These are phyloP conservation scores for Phymatotrichopsis omnivora DNA, from an alignment of 2,329 filamentous ascomycete genomes.

Conservation along the genomic window DNA sequence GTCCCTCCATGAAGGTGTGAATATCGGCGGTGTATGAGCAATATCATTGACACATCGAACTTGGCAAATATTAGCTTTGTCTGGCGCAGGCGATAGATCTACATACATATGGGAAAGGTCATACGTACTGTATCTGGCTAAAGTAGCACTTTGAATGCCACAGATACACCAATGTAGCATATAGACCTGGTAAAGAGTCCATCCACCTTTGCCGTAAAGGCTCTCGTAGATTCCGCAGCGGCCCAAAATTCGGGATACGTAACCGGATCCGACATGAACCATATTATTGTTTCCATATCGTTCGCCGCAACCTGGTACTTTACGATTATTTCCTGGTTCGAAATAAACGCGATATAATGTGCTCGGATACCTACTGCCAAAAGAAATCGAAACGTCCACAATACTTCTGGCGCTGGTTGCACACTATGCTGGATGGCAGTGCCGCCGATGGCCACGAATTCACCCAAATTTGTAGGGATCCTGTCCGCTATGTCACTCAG, in stretches of 20 bases:
- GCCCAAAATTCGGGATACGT: conserved; percentile 8
- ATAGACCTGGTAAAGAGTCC: conserved; percentile 1
- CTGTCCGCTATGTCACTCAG: conserved; percentile 23
- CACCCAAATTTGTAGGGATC: conserved; percentile 27
- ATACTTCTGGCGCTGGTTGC: conserved; percentile 12
- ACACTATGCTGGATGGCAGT: conserved; percentile 14
- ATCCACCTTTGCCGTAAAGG: conserved; percentile 1
- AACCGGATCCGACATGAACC: not conserved
- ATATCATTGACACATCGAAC: not conserved
- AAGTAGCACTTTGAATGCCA: not conserved
- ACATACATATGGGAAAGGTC: no score
- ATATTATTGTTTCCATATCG: not conserved
- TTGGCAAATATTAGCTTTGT: no score
- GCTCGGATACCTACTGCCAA: conserved; percentile 6
- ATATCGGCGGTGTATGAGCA: no score
- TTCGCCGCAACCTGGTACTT: not conserved
- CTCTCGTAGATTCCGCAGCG: conserved; percentile 23
- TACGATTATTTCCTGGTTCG: conserved; percentile 5
- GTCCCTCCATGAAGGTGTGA: no score
- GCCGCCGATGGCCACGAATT: conserved; percentile 23
- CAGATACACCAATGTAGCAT: conserved; percentile 9
- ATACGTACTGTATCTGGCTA: not conserved
- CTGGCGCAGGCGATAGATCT: no score
- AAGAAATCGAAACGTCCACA: conserved; percentile 12
- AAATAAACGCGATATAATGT: not conserved